Percentiles rank a stretch among this genome's conserved stretches.
Evolutionary conservation across 2,329 filamentous ascomycete species (phyloP).

Genomic region (Fusarium chlamydosporum): DNA sequence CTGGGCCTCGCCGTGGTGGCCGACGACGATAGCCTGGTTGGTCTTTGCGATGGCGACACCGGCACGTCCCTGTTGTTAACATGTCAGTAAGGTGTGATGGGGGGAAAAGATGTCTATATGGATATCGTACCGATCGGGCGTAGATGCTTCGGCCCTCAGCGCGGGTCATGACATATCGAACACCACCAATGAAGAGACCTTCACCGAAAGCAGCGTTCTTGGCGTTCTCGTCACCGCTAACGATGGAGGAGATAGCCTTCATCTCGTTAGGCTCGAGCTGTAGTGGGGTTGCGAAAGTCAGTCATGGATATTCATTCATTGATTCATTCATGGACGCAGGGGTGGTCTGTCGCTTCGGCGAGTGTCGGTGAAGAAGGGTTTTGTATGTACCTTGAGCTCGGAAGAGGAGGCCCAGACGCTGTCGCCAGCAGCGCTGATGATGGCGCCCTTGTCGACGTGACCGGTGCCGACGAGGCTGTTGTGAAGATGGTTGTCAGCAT

Average conservation of each 20-base stretch:
- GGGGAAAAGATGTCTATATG: neutral
- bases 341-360: constrained; percentile 6
- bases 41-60: constrained; percentile 90
- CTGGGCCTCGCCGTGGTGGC: constrained; percentile 82
- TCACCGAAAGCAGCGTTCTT: constrained; percentile 77
- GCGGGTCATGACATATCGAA: constrained; percentile 83
- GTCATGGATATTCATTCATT: constrained; percentile 6
- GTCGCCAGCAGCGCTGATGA: constrained; percentile 85
- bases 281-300: constrained; percentile 26
- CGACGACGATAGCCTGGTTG: constrained; percentile 87
- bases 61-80: constrained; percentile 72
- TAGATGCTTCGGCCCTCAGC: constrained; percentile 85
- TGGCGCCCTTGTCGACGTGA: constrained; percentile 86
- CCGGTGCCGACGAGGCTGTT: constrained; percentile 82
- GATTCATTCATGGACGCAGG: constrained; percentile 6
- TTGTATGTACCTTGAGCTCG: constrained; percentile 82
- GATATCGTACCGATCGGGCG: constrained; percentile 79
- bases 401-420: constrained; percentile 81
- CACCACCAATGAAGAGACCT: constrained; percentile 81
- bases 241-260: constrained; percentile 68
- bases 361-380: constrained; percentile 13
- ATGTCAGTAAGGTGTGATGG: constrained; percentile 12
- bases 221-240: constrained; percentile 61
- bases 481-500: constrained; percentile 45
- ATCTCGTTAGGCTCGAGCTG: constrained; percentile 67